Conservation (phyloP, 352 stramenopile genomes). For the Salisapilia sapeloensis region DNA sequence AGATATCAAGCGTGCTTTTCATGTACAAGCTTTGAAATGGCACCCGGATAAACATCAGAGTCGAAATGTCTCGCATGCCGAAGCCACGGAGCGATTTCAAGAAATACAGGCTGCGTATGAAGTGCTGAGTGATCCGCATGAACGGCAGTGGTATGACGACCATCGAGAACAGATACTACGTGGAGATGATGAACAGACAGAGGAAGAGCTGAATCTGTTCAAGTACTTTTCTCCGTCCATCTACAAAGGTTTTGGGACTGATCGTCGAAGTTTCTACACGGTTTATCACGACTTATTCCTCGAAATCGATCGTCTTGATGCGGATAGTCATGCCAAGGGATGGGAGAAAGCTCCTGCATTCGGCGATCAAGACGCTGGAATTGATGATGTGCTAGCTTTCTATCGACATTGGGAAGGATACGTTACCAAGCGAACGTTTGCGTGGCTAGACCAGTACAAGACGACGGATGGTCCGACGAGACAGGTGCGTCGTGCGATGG, state of each 20-base stretch:
- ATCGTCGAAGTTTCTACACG: constrained; percentile 58
- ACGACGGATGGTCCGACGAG: constrained; percentile 62
- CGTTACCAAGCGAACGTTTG: constrained; percentile 49
- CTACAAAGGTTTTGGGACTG: constrained; percentile 61
- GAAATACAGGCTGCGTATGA: constrained; percentile 78
- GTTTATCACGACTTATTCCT: constrained; percentile 56
- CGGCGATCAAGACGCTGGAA: constrained; percentile 15
- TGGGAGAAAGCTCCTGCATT: constrained; percentile 19
- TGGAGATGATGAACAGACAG: constrained; percentile 22
- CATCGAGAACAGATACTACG: constrained; percentile 76
- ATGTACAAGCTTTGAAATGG: constrained; percentile 55
- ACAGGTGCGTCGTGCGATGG: constrained; percentile 61
- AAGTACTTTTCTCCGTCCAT: constrained; percentile 61
- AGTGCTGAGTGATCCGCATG: constrained; percentile 68
- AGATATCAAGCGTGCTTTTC: constrained; percentile 71
- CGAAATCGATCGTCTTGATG: constrained; percentile 57
- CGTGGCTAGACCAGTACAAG: constrained; percentile 72
- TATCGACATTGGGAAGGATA: constrained; percentile 74
- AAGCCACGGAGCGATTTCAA: constrained; percentile 68
- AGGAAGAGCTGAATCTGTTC: constrained; percentile 55
- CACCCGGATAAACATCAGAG: constrained; percentile 78
- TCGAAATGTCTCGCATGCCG: constrained; percentile 46
- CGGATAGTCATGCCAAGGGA: constrained; percentile 6
- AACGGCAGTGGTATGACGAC: constrained; percentile 82
- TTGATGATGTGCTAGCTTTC: constrained; percentile 44